Evolutionary conservation across 805 yeast genomes (phyloP), one percentile per base, ranked within the genome.

Genomic region (Scheffersomyces stipitis): DNA sequence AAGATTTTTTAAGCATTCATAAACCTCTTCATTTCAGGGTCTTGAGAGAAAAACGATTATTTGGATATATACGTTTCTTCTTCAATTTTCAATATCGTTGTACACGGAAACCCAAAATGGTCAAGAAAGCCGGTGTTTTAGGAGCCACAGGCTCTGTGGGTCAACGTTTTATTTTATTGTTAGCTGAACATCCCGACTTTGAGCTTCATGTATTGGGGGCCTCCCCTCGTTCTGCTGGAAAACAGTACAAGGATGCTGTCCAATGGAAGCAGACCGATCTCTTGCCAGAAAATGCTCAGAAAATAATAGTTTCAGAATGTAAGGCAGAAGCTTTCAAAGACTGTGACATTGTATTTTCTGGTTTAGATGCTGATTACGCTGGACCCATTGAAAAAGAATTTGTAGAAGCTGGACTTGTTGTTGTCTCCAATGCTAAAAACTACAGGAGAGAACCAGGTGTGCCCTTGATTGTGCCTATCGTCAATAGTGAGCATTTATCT

Each of bases 121-220:
- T 56, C 28, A 72, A 60, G 44, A 76, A 75, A 61, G 83, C 80
- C 15, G 99, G 99, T 71, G 97, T 93, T 51, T 73, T 91, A 44
- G 99, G 99, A 34, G 86, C 98, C 48, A 91, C 99, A 9, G 99
- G 99, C 36, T 82, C 95, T 29, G 99, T 93, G 26, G 99, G 99
- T 39, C 99, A 93, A 66, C 78, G 98, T 51, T 93, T 93, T 60
- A 90, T 93, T 43, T 71, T 91, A 32, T 71, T 93, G 33, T 72
- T 93, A 45, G 76, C 89, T 2, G 69, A 85, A 44, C 97, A 93
- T 60, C 98, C 98, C 17, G 87, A 87, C 42, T 89, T 93, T 54
- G 88, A 88, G 61, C 66, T 93, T 30, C 73, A 76, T 39, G 93
- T 80, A 5, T 70, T 93, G 37, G 99, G 99, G 50, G 99, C 99